phyloP scores from a whole-genome alignment of 768 basidiomycete species.

The Naganishia vaughanmartiniae region DNA sequence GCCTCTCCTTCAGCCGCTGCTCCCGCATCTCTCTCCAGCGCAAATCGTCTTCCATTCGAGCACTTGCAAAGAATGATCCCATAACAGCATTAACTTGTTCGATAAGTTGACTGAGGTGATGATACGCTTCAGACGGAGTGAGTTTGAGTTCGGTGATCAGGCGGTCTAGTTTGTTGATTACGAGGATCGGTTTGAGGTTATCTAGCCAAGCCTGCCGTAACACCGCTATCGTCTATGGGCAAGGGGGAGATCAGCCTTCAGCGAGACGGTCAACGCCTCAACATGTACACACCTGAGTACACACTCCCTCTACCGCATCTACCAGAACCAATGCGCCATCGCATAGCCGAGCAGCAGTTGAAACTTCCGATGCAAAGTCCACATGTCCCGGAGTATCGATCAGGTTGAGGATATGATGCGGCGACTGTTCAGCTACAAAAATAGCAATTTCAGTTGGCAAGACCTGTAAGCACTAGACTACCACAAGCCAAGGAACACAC shows the following conservation, averaged over 20 bases:
- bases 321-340: slow-evolving; percentile 94
- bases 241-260: no score
- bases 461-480: not conserved
- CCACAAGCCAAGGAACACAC: slow-evolving; percentile 32
- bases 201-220: slow-evolving; percentile 93
- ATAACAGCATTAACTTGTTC: slow-evolving; percentile 98
- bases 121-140: slow-evolving; percentile 85
- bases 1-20: slow-evolving; percentile 65
- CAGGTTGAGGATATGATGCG: slow-evolving; percentile 83
- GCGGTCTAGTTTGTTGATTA: slow-evolving; percentile 96
- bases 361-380: slow-evolving; percentile 96
- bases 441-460: slow-evolving; percentile 37
- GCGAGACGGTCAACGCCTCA: no score
- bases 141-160: slow-evolving; percentile 90
- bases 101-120: slow-evolving; percentile 86
- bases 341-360: slow-evolving; percentile 84
- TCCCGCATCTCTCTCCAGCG: slow-evolving; percentile 92
- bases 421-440: slow-evolving; percentile 54
- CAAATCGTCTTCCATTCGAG: slow-evolving; percentile 93
- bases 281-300: slow-evolving; percentile 72
- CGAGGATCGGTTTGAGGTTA: slow-evolving; percentile 79
- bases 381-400: slow-evolving; percentile 99
- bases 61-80: slow-evolving; percentile 91
- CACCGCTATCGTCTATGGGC: slow-evolving; percentile 80
- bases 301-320: slow-evolving; percentile 96